Base-by-base conservation (phyloP, 805 yeast genomes). In the Metahyphopichia silvanorum region DNA sequence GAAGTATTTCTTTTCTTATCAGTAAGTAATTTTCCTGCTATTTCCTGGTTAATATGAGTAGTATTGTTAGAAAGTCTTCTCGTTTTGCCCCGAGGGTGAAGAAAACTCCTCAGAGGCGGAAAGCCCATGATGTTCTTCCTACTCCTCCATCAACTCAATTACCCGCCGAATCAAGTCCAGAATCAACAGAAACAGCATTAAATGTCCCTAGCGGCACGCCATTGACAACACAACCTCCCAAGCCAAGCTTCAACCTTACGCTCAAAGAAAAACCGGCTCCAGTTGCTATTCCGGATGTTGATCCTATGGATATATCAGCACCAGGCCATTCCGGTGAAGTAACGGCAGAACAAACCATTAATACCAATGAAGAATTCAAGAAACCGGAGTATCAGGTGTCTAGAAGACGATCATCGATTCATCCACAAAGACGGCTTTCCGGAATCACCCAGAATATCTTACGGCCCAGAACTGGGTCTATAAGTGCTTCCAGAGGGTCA, bases 1-100 rank as follows among this genome's bases (percentile, higher is more conserved):
- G n/a, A n/a, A n/a, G n/a, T n/a, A n/a, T n/a, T n/a, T n/a, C n/a
- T n/a, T n/a, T n/a, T n/a, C n/a, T n/a, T n/a, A n/a, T n/a, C n/a
- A n/a, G n/a, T n/a, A n/a, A n/a, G n/a, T n/a, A n/a, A n/a, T n/a
- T n/a, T n/a, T n/a, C n/a, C n/a, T n/a, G n/a, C n/a, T n/a, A n/a
- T n/a, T n/a, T n/a, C n/a, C n/a, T n/a, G 11, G n/a, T n/a, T n/a
- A 37, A 21, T 29, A 69, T 69, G 76, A 69, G 74, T 57, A 63
- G 72, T 58, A 55, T 71, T 16, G 66, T 68, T 31, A 66, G 65
- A 57, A 58, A 57, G 51, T 74, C 79, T 16, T 71, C 82, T 9
- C 76, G 82, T 35, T 82, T 82, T 55, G 66, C 72, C n/a, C 88
- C 88, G 2, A 80, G 79, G 40, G 41, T 61, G 23, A 56, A 51